Evolutionary conservation across 2,329 filamentous ascomycete genomes (phyloP), one percentile per base, ranked within the genome.

Genomic region (Trichoderma lentiforme): DNA sequence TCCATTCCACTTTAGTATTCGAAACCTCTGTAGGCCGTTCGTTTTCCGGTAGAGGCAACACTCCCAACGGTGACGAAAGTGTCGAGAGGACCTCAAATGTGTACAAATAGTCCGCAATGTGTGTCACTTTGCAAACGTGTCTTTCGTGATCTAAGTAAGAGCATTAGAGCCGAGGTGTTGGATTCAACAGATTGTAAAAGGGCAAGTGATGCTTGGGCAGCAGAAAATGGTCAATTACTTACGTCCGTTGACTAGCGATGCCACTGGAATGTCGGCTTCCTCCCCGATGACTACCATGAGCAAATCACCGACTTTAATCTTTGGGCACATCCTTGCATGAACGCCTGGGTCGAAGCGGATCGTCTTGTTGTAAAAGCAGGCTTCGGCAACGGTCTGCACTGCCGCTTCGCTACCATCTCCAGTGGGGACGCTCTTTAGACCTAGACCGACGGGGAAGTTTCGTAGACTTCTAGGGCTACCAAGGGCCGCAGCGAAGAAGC

Each of bases 401-500:
- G 43, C 66, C 11, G 66, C 58, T 6, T 28, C 15, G 14, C 1
- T 21, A 18, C 14, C 34, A 14, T 51, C 28, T 28, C 71, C 66
- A 24, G 32, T 36, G 28, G 11, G 43, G 14, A 80, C 78, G 11
- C 80, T 79, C 63, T 78, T 81, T n/a, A 85, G 75, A 2, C 75
- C 76, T 15, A 86, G 76, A 1, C 86, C 85, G 0, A 75, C 73
- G 0, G 86, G 86, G 67, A 84, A 83, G 47, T 84, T 80, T 7
- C 85, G 83, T 26, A 86, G 79, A 1, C 75, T 79, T 39, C 80
- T 81, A 18, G 65, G 65, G 14, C 63, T 73, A 11, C 72, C 71
- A 6, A 90, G 84, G 61, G 89, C 88, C 14, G 83, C 78, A 77
- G 94, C 96, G 79, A 93, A 95, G 78, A 98, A 93, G 80, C 90